Evolutionary conservation across 2,329 filamentous ascomycete genomes (phyloP).

Genomic region (Xylaria polymorpha): DNA sequence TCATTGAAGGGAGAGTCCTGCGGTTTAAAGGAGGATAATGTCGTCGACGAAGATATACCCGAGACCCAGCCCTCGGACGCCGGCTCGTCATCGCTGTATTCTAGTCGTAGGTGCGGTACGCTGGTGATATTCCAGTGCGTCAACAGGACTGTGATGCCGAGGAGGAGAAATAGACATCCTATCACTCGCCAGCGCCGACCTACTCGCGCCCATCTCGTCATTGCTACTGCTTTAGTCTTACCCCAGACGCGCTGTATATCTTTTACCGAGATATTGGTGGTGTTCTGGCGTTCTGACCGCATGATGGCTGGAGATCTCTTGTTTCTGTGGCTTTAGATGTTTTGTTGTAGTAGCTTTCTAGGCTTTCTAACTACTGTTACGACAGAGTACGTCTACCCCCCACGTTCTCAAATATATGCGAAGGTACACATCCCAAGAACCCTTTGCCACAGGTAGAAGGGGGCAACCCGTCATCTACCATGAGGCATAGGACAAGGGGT

Average conservation of each 20-base stretch:
- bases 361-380: background rate
- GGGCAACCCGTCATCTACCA: background rate
- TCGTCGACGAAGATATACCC: constrained; percentile 1
- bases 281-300: background rate
- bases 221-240: constrained; percentile 16
- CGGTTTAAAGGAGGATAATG: constrained; percentile 21
- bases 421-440: background rate
- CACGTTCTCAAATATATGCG: background rate
- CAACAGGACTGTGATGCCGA: constrained; percentile 39
- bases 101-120: constrained; percentile 44
- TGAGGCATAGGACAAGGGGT: constrained; percentile 9
- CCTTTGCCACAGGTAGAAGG: background rate
- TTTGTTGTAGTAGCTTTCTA: background rate
- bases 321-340: background rate
- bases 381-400: background rate
- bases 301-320: background rate
- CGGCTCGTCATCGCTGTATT: constrained; percentile 47
- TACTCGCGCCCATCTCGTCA: constrained; percentile 50
- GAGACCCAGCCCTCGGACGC: background rate
- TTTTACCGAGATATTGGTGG: background rate
- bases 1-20: constrained; percentile 55
- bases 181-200: constrained; percentile 52
- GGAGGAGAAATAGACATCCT: constrained; percentile 42
- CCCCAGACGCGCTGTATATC: constrained; percentile 22
- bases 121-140: constrained; percentile 44